Evolutionary conservation across 495 filamentous ascomycete species (phyloP).

Genomic region (Lophiotrema nucula): DNA sequence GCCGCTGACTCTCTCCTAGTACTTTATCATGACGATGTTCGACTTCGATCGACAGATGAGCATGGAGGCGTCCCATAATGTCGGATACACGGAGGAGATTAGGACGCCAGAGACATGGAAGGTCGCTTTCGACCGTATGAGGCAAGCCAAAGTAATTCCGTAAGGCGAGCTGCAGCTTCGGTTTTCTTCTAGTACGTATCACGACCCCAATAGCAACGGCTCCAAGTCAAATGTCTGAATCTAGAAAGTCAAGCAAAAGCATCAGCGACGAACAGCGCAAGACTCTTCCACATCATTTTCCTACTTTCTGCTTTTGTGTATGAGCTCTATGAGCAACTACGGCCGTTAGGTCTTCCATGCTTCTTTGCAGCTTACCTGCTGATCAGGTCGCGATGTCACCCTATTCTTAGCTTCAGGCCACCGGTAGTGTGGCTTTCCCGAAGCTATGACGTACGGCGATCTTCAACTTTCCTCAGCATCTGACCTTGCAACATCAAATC

Average conservation of each 20-base stretch:
- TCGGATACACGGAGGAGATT: slow-evolving; percentile 37
- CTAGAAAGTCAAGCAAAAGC: too few relatives aligned
- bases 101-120: slow-evolving; percentile 41
- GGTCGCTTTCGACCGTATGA: slow-evolving; percentile 43
- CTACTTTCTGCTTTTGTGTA: too few relatives aligned
- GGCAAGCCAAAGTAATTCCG: slow-evolving; percentile 41
- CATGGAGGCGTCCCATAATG: slow-evolving; percentile 39
- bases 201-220: too few relatives aligned
- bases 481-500: background rate
- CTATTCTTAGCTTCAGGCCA: background rate
- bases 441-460: background rate
- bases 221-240: too few relatives aligned
- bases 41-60: slow-evolving; percentile 44
- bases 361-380: too few relatives aligned
- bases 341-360: too few relatives aligned
- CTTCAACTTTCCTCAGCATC: background rate
- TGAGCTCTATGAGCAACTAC: too few relatives aligned
- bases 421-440: background rate
- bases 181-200: background rate
- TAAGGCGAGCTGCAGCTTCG: slow-evolving; percentile 23
- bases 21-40: slow-evolving; percentile 46
- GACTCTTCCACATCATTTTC: too few relatives aligned
- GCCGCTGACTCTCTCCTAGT: slow-evolving; percentile 30
- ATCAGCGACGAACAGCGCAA: too few relatives aligned
- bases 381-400: too few relatives aligned